Conservation (phyloP, 371 early-diverging fungal genomes). For the Syncephalastrum contaminatum region DNA sequence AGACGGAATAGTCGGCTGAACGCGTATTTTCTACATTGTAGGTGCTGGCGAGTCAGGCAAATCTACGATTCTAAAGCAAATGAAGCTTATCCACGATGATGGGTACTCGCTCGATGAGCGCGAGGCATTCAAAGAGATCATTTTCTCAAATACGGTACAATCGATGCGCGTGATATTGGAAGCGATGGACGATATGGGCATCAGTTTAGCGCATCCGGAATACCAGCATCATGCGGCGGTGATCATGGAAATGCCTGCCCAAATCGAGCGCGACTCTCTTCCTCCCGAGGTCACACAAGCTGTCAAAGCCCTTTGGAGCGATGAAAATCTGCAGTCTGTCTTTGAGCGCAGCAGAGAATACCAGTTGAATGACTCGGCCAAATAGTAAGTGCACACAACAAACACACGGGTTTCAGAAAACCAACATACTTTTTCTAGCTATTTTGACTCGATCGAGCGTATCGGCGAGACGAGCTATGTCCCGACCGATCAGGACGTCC, state of each 20-base stretch:
- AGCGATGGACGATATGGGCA: slow-evolving; percentile 85
- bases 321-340: slow-evolving; percentile 79
- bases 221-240: slow-evolving; percentile 65
- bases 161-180: slow-evolving; percentile 93
- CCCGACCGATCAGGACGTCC: slow-evolving; percentile 90
- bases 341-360: slow-evolving; percentile 89
- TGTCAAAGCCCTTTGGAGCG: slow-evolving; percentile 80
- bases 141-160: slow-evolving; percentile 91
- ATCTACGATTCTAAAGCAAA: slow-evolving; percentile 95
- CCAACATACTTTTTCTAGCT: slow-evolving; percentile 41
- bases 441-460: slow-evolving; percentile 91
- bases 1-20: background rate
- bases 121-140: slow-evolving; percentile 90
- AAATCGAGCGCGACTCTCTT: slow-evolving; percentile 81
- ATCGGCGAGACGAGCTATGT: slow-evolving; percentile 76
- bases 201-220: slow-evolving; percentile 58
- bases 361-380: slow-evolving; percentile 91
- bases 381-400: slow-evolving; percentile 66
- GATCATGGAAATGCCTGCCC: slow-evolving; percentile 76
- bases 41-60: slow-evolving; percentile 98
- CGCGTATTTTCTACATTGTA: slow-evolving; percentile 18
- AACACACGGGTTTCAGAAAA: background rate
- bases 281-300: slow-evolving; percentile 78
- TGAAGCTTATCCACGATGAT: slow-evolving; percentile 94
- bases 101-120: slow-evolving; percentile 88